Base-by-base conservation (phyloP, 345 rosid genomes). In the Adansonia digitata region DNA sequence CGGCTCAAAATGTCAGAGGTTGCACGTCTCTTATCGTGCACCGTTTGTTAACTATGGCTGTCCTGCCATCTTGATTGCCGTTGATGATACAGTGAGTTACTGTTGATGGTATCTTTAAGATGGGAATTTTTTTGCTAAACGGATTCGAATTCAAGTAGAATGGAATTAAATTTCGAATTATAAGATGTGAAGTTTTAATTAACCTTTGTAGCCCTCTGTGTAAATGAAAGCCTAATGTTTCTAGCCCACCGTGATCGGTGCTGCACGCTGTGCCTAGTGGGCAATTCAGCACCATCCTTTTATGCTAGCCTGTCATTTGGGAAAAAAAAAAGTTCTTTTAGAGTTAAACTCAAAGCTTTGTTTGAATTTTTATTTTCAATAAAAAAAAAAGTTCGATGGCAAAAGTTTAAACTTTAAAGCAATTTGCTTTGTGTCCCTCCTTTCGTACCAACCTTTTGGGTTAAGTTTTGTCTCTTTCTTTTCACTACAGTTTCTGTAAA, bases 1-100 rank as follows among this genome's bases (percentile, higher is more conserved):
- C 83, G 81, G 77, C 77, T 55, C 34, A 17, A 17, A 51, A n/a
- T 75, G 87, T 82, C 86, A 80, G 86, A 49, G 72, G 82, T 78
- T 80, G 81, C 84, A 80, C 88, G 84, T 77, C 84, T 73, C 73
- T 78, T 20, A 10, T 22, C 80, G 69, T 85, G 88, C 84, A 74
- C 86, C 77, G 70, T 14, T 26, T 68, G 68, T 46, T 35, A 14
- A 24, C 45, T 10, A 55, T 27, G 77, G 43, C 6, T 75, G 53
- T 62, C 56, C 20, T 66, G 15, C n/a, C n/a, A n/a, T n/a, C n/a
- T n/a, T n/a, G n/a, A n/a, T 17, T 11, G 7, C 34, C 45, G 18
- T 5, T 29, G 2, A 13, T n/a, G 51, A 17, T 56, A 14, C 14
- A 43, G n/a, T n/a, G n/a, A 17, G 46, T 31, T 51, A 49, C 74